Evolutionary conservation across 257 asterid species (phyloP).

Genomic region (Nicotiana otophora): DNA sequence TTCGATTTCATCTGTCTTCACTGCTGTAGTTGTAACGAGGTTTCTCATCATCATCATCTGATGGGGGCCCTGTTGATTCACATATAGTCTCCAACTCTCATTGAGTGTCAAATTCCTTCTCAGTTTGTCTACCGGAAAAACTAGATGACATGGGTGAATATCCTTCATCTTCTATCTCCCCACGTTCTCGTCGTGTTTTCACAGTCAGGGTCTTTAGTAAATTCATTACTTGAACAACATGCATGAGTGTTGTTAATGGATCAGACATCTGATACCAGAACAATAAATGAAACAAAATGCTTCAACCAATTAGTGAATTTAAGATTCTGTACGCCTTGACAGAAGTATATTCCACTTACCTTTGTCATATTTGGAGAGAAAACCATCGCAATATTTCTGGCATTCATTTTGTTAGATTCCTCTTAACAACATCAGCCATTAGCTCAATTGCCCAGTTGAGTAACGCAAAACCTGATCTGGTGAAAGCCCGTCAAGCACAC

Average conservation of each 20-base stretch:
- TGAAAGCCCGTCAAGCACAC: slow-evolving; percentile 80
- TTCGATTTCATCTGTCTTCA: slow-evolving; percentile 50
- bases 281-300: neutral
- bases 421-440: slow-evolving; percentile 95
- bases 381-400: slow-evolving; percentile 93
- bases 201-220: slow-evolving; percentile 74
- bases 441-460: slow-evolving; percentile 93
- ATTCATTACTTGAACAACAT: slow-evolving; percentile 98
- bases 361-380: slow-evolving; percentile 96
- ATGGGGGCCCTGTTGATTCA: slow-evolving; percentile 46
- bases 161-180: slow-evolving; percentile 42
- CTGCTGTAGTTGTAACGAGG: slow-evolving; percentile 32
- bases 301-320: neutral
- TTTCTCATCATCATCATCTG: slow-evolving; percentile 40
- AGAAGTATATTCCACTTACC: slow-evolving; percentile 25
- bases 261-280: slow-evolving; percentile 74
- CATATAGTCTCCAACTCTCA: slow-evolving; percentile 67
- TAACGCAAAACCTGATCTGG: slow-evolving; percentile 68
- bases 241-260: slow-evolving; percentile 96
- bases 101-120: slow-evolving; percentile 49
- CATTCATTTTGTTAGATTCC: slow-evolving; percentile 86
- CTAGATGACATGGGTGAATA: slow-evolving; percentile 57
- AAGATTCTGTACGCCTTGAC: neutral
- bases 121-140: slow-evolving; percentile 38
- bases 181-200: slow-evolving; percentile 67